Evolutionary conservation across 1,284 basidiomycete species (phyloP).

Genomic region (Coriolopsis trogii): DNA sequence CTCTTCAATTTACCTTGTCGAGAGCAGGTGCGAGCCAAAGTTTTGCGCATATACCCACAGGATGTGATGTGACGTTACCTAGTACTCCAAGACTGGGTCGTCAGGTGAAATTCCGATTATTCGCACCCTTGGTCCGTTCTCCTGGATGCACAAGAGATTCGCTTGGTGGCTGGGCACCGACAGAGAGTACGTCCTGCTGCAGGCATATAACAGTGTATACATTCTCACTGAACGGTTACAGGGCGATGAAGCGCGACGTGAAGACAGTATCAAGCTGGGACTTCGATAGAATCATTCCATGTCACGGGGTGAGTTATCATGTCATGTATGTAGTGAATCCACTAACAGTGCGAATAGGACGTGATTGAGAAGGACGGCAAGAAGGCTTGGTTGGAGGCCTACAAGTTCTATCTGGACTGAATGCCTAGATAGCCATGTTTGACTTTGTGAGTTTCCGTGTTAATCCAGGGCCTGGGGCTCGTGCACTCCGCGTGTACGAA

Average conservation of each 20-base stretch:
- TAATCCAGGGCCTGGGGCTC: background rate
- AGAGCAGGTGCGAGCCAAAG: slow-evolving; percentile 70
- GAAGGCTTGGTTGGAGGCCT: slow-evolving; percentile 63
- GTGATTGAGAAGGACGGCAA: slow-evolving; percentile 82
- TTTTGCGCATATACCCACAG: background rate
- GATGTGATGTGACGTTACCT: too few species aligned
- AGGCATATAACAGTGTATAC: background rate
- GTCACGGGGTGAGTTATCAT: slow-evolving; percentile 74
- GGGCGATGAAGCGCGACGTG: slow-evolving; percentile 75
- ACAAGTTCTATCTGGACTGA: slow-evolving; percentile 37
- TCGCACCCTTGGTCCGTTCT: slow-evolving; percentile 57
- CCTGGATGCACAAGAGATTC: slow-evolving; percentile 60
- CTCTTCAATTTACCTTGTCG: slow-evolving; percentile 86
- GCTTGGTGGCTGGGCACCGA: slow-evolving; percentile 55
- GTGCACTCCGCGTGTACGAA: background rate
- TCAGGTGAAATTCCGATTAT: slow-evolving; percentile 51
- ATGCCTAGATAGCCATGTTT: background rate
- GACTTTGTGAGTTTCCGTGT: too few species aligned
- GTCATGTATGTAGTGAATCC: background rate
- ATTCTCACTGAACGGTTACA: slow-evolving; percentile 39
- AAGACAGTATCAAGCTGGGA: slow-evolving; percentile 81
- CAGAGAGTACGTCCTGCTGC: slow-evolving; percentile 53
- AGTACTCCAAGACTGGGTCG: slow-evolving; percentile 57
- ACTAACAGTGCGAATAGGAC: slow-evolving; percentile 43
- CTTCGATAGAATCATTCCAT: slow-evolving; percentile 89